phyloP scores from a whole-genome alignment of 1,284 basidiomycete species.

The Bjerkandera adusta region DNA sequence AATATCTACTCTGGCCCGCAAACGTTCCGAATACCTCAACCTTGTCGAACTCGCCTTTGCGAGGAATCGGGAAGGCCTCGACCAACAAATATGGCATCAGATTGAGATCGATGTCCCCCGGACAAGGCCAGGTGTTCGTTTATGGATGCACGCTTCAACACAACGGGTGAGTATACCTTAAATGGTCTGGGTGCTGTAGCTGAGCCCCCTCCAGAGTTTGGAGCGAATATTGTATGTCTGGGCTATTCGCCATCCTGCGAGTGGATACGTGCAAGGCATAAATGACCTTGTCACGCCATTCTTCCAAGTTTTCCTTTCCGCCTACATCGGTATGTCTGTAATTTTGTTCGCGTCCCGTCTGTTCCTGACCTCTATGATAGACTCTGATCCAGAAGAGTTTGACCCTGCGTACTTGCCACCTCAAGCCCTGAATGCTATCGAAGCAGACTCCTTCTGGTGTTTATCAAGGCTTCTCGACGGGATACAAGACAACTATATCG shows the following conservation, averaged over 20 bases:
- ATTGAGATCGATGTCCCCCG: slow-evolving; percentile 96
- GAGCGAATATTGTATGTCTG: slow-evolving; percentile 95
- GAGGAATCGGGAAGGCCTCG: slow-evolving; percentile 76
- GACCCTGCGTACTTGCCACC: slow-evolving; percentile 76
- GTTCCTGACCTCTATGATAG: slow-evolving; percentile 33
- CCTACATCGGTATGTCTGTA: slow-evolving; percentile 74
- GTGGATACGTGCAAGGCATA: slow-evolving; percentile 96
- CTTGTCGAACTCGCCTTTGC: slow-evolving; percentile 93
- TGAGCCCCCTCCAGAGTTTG: slow-evolving; percentile 56
- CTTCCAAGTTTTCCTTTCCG: slow-evolving; percentile 90
- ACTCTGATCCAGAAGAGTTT: slow-evolving; percentile 85
- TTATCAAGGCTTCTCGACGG: slow-evolving; percentile 90
- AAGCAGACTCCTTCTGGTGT: slow-evolving; percentile 98
- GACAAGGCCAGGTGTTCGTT: slow-evolving; percentile 84
- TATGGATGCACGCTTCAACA: slow-evolving; percentile 88
- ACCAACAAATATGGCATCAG: slow-evolving; percentile 97
- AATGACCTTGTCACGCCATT: slow-evolving; percentile 96
- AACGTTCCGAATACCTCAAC: slow-evolving; percentile 89
- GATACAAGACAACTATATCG: slow-evolving; percentile 97
- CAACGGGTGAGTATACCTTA: slow-evolving; percentile 63
- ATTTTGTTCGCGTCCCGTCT: neutral
- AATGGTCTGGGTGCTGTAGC: slow-evolving; percentile 15
- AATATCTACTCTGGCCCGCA: slow-evolving; percentile 75
- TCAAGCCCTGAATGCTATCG: slow-evolving; percentile 75
- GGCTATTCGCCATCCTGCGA: slow-evolving; percentile 96